These are phyloP conservation scores for Polygonum maritimum DNA, from an alignment of 148 eudicot species.

Conservation along the genomic window DNA sequence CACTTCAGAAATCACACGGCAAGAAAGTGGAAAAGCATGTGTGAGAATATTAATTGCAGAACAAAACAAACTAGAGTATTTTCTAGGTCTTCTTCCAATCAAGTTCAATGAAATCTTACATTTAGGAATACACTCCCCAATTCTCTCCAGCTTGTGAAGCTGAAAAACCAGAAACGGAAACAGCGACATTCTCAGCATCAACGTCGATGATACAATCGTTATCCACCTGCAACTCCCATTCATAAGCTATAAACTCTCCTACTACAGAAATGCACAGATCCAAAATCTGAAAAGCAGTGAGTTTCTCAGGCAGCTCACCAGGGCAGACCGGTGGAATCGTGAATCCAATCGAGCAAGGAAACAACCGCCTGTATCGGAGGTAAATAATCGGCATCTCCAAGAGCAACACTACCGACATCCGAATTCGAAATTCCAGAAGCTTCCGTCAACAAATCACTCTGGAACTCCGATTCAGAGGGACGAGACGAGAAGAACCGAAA, in stretches of 20 bases:
- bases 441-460: slow-evolving; percentile 20
- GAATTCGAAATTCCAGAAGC: slow-evolving; percentile 15
- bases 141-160: slow-evolving; percentile 48
- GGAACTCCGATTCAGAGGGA: slow-evolving; percentile 12
- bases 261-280: background rate
- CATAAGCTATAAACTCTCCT: slow-evolving; percentile 10
- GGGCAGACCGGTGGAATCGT: slow-evolving; percentile 55
- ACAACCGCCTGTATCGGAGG: slow-evolving; percentile 40
- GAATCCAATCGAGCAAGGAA: slow-evolving; percentile 47
- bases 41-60: slow-evolving; percentile 17
- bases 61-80: background rate
- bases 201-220: slow-evolving; percentile 52
- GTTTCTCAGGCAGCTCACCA: slow-evolving; percentile 33
- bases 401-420: background rate
- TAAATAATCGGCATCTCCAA: slow-evolving; percentile 24
- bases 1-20: slow-evolving; percentile 62
- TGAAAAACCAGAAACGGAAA: slow-evolving; percentile 58
- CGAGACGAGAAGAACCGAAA: slow-evolving; percentile 31
- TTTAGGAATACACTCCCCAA: slow-evolving; percentile 45
- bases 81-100: background rate
- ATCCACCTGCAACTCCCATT: slow-evolving; percentile 51
- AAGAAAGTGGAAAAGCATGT: slow-evolving; percentile 21
- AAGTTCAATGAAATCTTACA: slow-evolving; percentile 37
- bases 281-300: background rate
- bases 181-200: slow-evolving; percentile 54